Conservation (phyloP, 805 yeast genomes). For the Pichia manshurica region DNA sequence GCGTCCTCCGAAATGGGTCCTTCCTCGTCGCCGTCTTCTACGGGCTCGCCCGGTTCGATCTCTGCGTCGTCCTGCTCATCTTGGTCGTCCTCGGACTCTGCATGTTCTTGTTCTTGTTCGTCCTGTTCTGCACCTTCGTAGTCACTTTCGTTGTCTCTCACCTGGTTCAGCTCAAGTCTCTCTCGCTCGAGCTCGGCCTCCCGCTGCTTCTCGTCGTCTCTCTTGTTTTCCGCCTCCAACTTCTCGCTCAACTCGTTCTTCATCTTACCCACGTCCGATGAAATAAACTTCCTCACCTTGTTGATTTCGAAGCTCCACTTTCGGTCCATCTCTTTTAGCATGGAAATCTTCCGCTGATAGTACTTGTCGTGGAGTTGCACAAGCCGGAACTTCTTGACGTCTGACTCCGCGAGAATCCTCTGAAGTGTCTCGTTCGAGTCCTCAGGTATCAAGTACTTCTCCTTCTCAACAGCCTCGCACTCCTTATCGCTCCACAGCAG, state of each 20-base stretch:
- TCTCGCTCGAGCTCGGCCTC: slow-evolving; percentile 15
- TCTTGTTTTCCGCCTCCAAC: slow-evolving; percentile 16
- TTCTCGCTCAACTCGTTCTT: slow-evolving; percentile 9
- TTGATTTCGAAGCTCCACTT: slow-evolving; percentile 28
- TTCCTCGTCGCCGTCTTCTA: slow-evolving; percentile 1
- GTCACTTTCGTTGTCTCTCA: slow-evolving; percentile 4
- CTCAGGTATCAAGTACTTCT: slow-evolving; percentile 15
- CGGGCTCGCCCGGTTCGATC: slow-evolving; percentile 7
- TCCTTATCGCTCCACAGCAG: slow-evolving; percentile 10
- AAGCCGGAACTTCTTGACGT: slow-evolving; percentile 25
- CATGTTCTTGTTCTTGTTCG: neutral
- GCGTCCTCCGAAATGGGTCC: slow-evolving; percentile 2
- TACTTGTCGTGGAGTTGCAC: slow-evolving; percentile 25
- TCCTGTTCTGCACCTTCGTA: slow-evolving; percentile 7
- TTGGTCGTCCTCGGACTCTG: slow-evolving; percentile 9
- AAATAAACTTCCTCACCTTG: slow-evolving; percentile 20
- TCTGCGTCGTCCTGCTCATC: slow-evolving; percentile 11
- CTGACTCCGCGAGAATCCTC: slow-evolving; percentile 18
- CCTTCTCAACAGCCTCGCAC: slow-evolving; percentile 9
- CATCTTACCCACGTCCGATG: slow-evolving; percentile 19
- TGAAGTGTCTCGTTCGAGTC: slow-evolving; percentile 19
- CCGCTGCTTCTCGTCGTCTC: slow-evolving; percentile 7
- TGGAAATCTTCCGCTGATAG: slow-evolving; percentile 21
- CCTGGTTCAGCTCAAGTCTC: neutral
- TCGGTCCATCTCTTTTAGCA: slow-evolving; percentile 19